phyloP scores from a whole-genome alignment of 2,329 filamentous ascomycete genomes.

The Exophiala lecanii-corni region DNA sequence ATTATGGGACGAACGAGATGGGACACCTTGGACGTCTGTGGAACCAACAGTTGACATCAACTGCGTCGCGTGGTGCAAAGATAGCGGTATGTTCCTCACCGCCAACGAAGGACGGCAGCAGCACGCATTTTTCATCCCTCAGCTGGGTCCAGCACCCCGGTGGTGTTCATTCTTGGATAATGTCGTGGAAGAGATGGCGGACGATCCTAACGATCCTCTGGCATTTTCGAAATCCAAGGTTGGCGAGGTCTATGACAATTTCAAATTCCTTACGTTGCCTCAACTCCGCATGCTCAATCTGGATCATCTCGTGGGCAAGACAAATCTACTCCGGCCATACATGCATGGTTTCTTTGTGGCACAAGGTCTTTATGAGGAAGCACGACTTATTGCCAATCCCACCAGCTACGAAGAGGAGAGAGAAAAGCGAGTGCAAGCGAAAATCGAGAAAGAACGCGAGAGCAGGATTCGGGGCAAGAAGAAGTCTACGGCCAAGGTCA shows the following conservation, averaged over 20 bases:
- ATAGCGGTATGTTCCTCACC: conserved; percentile 91
- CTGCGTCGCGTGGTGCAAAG: conserved; percentile 84
- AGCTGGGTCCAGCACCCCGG: conserved; percentile 84
- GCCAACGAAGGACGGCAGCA: conserved; percentile 96
- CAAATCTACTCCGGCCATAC: conserved; percentile 83
- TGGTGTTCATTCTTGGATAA: conserved; percentile 98
- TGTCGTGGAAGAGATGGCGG: conserved; percentile 97
- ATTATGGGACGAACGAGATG: conserved; percentile 80
- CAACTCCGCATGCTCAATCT: conserved; percentile 83
- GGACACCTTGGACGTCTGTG: conserved; percentile 89
- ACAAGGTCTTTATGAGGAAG: conserved; percentile 92
- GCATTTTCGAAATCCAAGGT: conserved; percentile 46
- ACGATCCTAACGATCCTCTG: conserved; percentile 63
- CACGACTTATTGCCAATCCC: conserved; percentile 84
- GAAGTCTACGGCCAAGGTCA: conserved; percentile 87
- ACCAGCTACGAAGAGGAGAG: conserved; percentile 91
- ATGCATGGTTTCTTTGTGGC: conserved; percentile 99
- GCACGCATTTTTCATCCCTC: conserved; percentile 91
- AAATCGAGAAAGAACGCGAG: conserved; percentile 95
- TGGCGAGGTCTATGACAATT: conserved; percentile 92
- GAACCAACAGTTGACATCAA: conserved; percentile 95
- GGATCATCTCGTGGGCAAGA: conserved; percentile 84
- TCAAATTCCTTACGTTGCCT: conserved; percentile 90
- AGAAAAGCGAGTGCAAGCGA: conserved; percentile 84
- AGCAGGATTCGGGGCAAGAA: conserved; percentile 90